phyloP scores from a whole-genome alignment of 2,329 filamentous ascomycete species.

The Dactylellina cionopaga region DNA sequence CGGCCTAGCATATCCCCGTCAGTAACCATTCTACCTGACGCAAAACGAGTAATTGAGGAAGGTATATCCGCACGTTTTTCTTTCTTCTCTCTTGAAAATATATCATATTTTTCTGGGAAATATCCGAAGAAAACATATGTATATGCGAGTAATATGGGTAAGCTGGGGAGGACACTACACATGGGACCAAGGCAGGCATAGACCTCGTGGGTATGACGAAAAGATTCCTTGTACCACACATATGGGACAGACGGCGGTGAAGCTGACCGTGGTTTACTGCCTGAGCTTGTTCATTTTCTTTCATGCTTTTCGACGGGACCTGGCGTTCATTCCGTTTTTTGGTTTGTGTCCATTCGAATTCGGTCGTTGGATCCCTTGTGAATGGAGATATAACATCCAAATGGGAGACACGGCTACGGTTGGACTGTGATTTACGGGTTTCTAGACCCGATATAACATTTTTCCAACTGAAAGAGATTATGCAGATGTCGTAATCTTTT shows the following conservation, averaged over 20 bases:
- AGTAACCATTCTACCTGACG: conserved; percentile 4
- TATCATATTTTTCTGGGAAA: too few species aligned
- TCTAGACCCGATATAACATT: too few species aligned
- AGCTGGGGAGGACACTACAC: not conserved
- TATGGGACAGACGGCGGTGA: conserved; percentile 24
- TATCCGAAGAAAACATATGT: too few species aligned
- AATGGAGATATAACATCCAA: too few species aligned
- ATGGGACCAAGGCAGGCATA: not conserved
- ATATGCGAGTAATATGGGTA: conserved; percentile 10
- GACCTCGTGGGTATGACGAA: conserved; percentile 37
- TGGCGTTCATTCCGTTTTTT: not conserved
- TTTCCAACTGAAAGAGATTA: too few species aligned
- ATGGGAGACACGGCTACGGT: too few species aligned
- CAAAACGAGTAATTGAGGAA: conserved; percentile 14
- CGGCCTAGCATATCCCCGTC: not conserved
- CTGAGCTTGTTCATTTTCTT: not conserved
- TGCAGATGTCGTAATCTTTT: too few species aligned
- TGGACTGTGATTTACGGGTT: too few species aligned
- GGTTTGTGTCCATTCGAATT: too few species aligned
- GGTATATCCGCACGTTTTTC: conserved; percentile 20
- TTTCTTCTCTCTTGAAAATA: too few species aligned
- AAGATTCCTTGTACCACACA: conserved; percentile 30
- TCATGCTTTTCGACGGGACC: not conserved
- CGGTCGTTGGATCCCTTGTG: too few species aligned
- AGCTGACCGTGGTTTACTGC: conserved; percentile 3